These are phyloP conservation scores for Aspergillus hancockii DNA, from an alignment of 495 filamentous ascomycete genomes.

Conservation along the genomic window DNA sequence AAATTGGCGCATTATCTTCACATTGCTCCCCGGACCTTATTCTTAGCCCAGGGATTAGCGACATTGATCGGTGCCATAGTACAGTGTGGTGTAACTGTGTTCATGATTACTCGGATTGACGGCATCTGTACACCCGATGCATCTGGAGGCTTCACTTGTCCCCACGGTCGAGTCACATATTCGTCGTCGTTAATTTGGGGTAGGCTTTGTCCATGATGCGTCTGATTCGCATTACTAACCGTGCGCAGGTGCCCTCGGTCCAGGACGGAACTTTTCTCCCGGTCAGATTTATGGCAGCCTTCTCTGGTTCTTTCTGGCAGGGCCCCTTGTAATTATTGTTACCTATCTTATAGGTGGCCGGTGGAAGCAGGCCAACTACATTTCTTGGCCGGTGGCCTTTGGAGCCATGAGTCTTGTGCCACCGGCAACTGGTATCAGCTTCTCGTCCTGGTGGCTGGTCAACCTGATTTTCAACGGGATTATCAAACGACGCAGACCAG, in stretches of 20 bases:
- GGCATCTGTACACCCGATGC: conserved; percentile 62
- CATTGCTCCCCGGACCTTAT: conserved; percentile 68
- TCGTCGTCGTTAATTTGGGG: conserved; percentile 72
- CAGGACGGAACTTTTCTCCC: conserved; percentile 65
- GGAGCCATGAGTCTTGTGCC: conserved; percentile 65
- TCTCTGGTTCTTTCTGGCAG: conserved; percentile 64
- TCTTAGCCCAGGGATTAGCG: conserved; percentile 66
- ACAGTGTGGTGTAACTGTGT: conserved; percentile 65
- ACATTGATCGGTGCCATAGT: conserved; percentile 67
- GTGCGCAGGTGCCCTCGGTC: conserved; percentile 55
- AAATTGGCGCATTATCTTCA: conserved; percentile 80
- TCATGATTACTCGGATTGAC: conserved; percentile 61
- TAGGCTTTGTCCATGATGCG: conserved; percentile 19
- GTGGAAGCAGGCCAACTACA: conserved; percentile 53
- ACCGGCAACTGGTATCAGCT: conserved; percentile 68
- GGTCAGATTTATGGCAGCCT: conserved; percentile 67
- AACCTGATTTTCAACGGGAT: conserved; percentile 65
- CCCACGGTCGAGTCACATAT: conserved; percentile 67
- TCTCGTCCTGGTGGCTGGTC: conserved; percentile 67
- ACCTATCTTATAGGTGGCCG: conserved; percentile 57
- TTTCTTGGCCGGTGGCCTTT: conserved; percentile 69
- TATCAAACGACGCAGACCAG: conserved; percentile 55
- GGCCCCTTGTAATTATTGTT: conserved; percentile 55
- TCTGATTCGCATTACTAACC: conserved; percentile 2
- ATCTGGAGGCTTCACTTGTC: conserved; percentile 66